Evolutionary conservation across 257 asterid species (phyloP), one percentile per base, ranked within the genome.

Genomic region (Solanum sitiens): DNA sequence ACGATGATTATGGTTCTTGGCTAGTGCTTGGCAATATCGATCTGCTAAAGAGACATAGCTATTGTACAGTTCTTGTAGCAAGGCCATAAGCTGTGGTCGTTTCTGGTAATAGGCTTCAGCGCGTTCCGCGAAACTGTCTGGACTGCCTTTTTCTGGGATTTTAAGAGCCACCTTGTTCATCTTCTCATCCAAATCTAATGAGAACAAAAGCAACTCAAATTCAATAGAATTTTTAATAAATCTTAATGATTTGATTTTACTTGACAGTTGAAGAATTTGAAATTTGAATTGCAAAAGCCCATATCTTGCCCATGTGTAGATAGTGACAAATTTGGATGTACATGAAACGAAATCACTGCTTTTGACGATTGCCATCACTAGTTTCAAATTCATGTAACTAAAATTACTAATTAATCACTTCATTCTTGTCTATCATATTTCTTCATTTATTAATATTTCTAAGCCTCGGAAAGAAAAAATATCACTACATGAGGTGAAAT

Each of bases 121-220:
- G 61, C 98, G 91, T 79, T 89, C 89, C 0, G 98, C 95, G 65
- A 97, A 97, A 83, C 94, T 94, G 92, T 94, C 98, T 3, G 88
- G 92, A 86, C 86, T 92, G 90, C 65, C 89, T 37, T 93, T 90
- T 83, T 82, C 94, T 2, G 90, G 87, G 7, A 82, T 84, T 87
- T 90, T 95, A 45, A 87, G 74, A 23, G 92, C 90, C 90, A 95
- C 56, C 88, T 76, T 87, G 87, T 94, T 97, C 94, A 95, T 93
- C 90, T 95, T 92, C 89, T 97, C 98, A 25, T 95, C 99, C 94
- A 95, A 89, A 91, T 97, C 99, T 97, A 93, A 85, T 4, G 32
- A 67, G 25, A 25, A 67, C 1, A 39, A 13, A 63, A 63, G n/a
- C 87, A 61, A 37, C 16, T 39, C 80, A 65, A 85, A 85, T 85